These are phyloP conservation scores for Aleurites moluccanus DNA, from an alignment of 441 rosid genomes.

Conservation along the genomic window DNA sequence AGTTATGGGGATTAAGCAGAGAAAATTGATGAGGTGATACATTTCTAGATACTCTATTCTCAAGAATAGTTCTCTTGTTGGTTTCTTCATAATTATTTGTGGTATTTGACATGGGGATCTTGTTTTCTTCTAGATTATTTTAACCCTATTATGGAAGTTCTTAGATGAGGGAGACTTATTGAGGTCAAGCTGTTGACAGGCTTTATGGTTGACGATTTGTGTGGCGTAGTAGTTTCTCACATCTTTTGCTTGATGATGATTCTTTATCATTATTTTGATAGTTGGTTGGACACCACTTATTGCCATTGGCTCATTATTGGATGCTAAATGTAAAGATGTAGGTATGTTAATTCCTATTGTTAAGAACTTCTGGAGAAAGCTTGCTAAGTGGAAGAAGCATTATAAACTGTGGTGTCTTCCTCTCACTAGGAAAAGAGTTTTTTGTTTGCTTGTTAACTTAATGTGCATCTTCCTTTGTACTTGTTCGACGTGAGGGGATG, in stretches of 20 bases:
- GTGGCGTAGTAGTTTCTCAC: not conserved
- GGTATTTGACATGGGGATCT: not conserved
- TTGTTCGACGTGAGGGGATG: not conserved
- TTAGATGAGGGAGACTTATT: not conserved
- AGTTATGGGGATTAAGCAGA: not conserved
- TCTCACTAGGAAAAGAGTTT: not conserved
- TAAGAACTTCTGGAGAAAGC: not conserved
- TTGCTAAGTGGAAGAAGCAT: not conserved
- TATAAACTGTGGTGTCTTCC: not conserved
- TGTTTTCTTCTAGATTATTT: not conserved
- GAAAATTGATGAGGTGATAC: not conserved
- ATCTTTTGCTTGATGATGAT: not conserved
- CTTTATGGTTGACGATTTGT: not conserved
- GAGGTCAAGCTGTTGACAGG: not conserved
- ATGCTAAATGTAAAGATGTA: not conserved
- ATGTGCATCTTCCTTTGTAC: not conserved
- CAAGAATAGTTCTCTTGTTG: not conserved
- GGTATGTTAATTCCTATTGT: not conserved
- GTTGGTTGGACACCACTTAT: not conserved
- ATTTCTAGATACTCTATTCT: not conserved
- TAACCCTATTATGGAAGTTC: not conserved
- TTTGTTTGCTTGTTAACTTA: not conserved
- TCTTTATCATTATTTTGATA: no score
- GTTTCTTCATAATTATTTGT: no score
- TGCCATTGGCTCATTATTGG: not conserved